phyloP scores from a whole-genome alignment of 805 yeast species.

The Kuraishia ogatae region DNA sequence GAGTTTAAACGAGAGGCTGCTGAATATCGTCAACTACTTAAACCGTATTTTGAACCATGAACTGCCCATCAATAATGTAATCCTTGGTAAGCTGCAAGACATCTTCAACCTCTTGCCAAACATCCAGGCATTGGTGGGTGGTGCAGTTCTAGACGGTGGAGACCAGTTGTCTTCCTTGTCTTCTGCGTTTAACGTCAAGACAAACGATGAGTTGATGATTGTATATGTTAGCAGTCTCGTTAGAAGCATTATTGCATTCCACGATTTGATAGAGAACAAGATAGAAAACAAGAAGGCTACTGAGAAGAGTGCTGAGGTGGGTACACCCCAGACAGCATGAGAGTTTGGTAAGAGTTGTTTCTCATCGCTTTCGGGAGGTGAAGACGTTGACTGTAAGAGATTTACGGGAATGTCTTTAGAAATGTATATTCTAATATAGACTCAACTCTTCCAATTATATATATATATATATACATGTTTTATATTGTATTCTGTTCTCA shows the following conservation, averaged over 20 bases:
- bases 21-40: conserved; percentile 71
- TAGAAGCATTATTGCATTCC: conserved; percentile 92
- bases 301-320: conserved; percentile 4
- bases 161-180: conserved; percentile 48
- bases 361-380: too few relatives aligned
- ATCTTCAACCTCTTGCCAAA: conserved; percentile 91
- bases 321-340: not conserved
- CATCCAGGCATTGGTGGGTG: conserved; percentile 15
- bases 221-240: conserved; percentile 85
- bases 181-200: conserved; percentile 81
- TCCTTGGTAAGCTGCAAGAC: conserved; percentile 88
- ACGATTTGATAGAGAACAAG: conserved; percentile 93
- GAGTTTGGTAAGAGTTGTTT: too few relatives aligned
- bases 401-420: too few relatives aligned
- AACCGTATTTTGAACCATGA: conserved; percentile 61
- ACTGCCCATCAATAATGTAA: conserved; percentile 83
- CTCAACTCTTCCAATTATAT: too few relatives aligned
- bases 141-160: conserved; percentile 9
- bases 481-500: too few relatives aligned
- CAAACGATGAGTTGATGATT: conserved; percentile 94
- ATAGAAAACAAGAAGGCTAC: conserved; percentile 58
- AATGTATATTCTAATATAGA: too few relatives aligned
- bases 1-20: conserved; percentile 73
- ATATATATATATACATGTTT: too few relatives aligned
- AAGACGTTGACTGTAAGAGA: too few relatives aligned